Percentiles rank a stretch among this genome's conserved stretches.
Evolutionary conservation across 2,329 filamentous ascomycete species (phyloP).

Genomic region (Phialophora chinensis): DNA sequence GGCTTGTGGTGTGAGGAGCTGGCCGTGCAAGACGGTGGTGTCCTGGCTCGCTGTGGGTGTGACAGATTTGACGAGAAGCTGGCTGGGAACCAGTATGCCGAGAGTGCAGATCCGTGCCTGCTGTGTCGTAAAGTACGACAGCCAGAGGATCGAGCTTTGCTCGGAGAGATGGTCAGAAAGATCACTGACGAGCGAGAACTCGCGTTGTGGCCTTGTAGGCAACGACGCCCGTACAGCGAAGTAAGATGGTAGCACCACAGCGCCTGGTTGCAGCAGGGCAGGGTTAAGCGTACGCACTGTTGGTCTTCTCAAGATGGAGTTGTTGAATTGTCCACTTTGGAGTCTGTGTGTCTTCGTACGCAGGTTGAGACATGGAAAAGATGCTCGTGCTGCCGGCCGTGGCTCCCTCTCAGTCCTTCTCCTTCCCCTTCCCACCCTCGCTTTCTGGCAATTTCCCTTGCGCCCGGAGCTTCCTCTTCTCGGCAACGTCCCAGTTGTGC

Average conservation of each 20-base stretch:
- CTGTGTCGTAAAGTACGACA: background rate
- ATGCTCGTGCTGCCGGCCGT: background rate
- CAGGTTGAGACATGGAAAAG: background rate
- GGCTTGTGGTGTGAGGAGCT: background rate
- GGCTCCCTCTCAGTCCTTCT: slow-evolving; percentile 27
- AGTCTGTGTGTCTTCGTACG: too few relatives aligned
- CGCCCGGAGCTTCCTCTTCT: slow-evolving; percentile 84
- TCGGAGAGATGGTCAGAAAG: slow-evolving; percentile 1
- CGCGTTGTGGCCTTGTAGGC: slow-evolving; percentile 1
- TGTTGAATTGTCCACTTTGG: background rate
- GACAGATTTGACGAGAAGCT: slow-evolving; percentile 3
- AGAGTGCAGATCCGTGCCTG: background rate
- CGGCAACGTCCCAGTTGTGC: slow-evolving; percentile 99
- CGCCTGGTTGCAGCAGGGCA: too few relatives aligned
- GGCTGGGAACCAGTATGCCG: background rate
- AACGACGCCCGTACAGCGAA: background rate
- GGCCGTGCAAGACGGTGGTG: background rate
- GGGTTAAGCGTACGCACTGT: background rate
- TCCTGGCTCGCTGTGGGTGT: slow-evolving; percentile 4
- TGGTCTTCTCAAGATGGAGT: background rate
- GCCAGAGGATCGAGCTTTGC: background rate
- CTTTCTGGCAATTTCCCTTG: slow-evolving; percentile 56
- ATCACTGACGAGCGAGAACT: background rate
- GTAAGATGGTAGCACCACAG: background rate
- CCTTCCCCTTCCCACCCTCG: slow-evolving; percentile 23